A percentile compares a stretch with the other conserved stretches of the same genome.
These are phyloP conservation scores for Chalaropsis thielavioides DNA, from an alignment of 2,329 filamentous ascomycete genomes.

Conservation along the genomic window DNA sequence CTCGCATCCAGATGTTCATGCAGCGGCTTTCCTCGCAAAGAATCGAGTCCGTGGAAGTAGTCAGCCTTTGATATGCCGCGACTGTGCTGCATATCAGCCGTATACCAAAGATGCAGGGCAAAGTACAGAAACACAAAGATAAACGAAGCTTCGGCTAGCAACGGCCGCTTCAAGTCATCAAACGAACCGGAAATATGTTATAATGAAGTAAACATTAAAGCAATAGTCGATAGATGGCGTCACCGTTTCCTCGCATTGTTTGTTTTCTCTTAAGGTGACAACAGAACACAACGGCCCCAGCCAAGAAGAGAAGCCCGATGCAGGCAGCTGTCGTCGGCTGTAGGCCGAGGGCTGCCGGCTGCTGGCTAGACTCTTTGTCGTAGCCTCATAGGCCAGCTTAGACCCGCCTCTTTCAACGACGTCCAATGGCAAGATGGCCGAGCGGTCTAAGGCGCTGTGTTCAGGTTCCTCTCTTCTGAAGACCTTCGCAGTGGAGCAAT, in stretches of 20 bases:
- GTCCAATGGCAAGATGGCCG: constrained; percentile 11
- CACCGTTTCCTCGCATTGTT: neutral
- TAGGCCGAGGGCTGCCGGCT: no score
- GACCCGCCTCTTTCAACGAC: neutral
- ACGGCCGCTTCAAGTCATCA: neutral
- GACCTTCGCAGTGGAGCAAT: constrained; percentile 18
- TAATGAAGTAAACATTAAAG: neutral
- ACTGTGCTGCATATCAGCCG: neutral
- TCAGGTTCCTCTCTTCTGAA: neutral
- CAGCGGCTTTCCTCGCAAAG: neutral
- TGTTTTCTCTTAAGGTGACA: neutral
- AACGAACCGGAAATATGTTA: neutral
- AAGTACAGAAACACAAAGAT: neutral
- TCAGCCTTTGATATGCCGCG: neutral
- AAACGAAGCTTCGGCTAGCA: neutral
- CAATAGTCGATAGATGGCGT: neutral
- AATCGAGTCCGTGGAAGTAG: constrained; percentile 5
- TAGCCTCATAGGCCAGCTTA: neutral
- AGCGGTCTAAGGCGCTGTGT: constrained; percentile 13
- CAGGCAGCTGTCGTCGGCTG: neutral
- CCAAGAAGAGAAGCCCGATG: neutral
- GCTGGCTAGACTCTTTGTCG: neutral
- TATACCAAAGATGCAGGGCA: no score
- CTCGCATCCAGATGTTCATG: neutral
- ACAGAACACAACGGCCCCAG: neutral